Conservation (phyloP, 148 eudicot genomes). For the Simmondsia chinensis region DNA sequence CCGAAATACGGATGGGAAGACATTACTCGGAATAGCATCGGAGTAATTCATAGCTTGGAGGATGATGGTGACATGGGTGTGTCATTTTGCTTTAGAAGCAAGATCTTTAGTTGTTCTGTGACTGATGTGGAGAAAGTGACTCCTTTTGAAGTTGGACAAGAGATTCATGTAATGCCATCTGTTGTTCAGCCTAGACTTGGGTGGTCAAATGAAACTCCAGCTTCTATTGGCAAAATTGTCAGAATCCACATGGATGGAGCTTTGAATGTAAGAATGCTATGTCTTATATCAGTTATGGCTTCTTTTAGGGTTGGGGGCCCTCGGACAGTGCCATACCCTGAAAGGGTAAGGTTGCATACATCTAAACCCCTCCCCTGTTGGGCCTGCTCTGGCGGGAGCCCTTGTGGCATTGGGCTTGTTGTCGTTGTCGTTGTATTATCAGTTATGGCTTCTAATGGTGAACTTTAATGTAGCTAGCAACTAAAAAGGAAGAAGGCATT, state of each 20-base stretch:
- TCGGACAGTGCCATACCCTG: no score
- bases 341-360: no score
- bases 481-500: no score
- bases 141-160: slow-evolving; percentile 94
- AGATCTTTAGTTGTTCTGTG: slow-evolving; percentile 85
- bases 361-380: no score
- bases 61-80: slow-evolving; percentile 98
- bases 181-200: slow-evolving; percentile 87
- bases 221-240: slow-evolving; percentile 74
- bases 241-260: slow-evolving; percentile 98
- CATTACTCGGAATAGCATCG: slow-evolving; percentile 74
- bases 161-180: slow-evolving; percentile 76
- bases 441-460: no score
- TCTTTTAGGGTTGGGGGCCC: no score
- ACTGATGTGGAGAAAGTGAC: slow-evolving; percentile 88
- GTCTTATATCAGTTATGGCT: no score
- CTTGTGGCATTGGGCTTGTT: no score
- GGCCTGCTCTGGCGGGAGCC: no score
- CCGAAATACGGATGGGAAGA: slow-evolving; percentile 99
- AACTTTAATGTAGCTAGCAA: no score
- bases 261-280: slow-evolving; percentile 56
- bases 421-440: no score
- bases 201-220: slow-evolving; percentile 92
- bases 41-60: slow-evolving; percentile 88
- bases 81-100: slow-evolving; percentile 93